Evolutionary conservation across 805 yeast species (phyloP), one percentile per base, ranked within the genome.

Genomic region (Starmera dryadoides): DNA sequence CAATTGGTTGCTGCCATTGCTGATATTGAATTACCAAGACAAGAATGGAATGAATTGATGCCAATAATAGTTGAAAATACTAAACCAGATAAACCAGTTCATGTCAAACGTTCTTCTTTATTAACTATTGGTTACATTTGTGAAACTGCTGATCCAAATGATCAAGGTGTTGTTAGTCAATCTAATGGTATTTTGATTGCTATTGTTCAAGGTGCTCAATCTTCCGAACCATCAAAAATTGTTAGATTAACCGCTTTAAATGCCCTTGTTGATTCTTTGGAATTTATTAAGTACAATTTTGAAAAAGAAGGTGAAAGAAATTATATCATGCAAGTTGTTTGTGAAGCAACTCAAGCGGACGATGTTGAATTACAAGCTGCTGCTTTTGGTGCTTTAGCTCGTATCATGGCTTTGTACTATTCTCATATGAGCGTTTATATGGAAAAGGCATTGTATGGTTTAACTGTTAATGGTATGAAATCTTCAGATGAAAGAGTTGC

Each of bases 311-410:
- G 93, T 44, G 98, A 93, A 69, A 78, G 98, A 57, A 89, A 93
- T 60, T 88, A 84, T 63, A 85, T 93, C 60, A 93, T 93, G 98
- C 96, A 88, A 69, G 97, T 93, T 33, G 97, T 93, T 14, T 93
- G 98, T 66, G 98, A 93, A 64, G 96, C 97, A 15, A 89, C 98
- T n/a, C 96, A 91, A 62, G 85, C 94, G 18, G 73, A 75, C 28
- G 84, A 82, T 55, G 64, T 71, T 34, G 94, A 85, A 51, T 70
- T 93, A 46, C 96, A 89, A 64, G 91, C 95, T 8, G 82, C 95
- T 28, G 96, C 97, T 0, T 93, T 88, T 64, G 98, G 96, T 43
- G 95, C 96, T 54, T 73, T 93, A 42, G 93, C 96, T 32, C 78
- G 84, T 52, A 88, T 93, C 50, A 87, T 91, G 94, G 77, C 84